Base-by-base conservation (phyloP, 345 rosid genomes). In the Alliaria petiolata region DNA sequence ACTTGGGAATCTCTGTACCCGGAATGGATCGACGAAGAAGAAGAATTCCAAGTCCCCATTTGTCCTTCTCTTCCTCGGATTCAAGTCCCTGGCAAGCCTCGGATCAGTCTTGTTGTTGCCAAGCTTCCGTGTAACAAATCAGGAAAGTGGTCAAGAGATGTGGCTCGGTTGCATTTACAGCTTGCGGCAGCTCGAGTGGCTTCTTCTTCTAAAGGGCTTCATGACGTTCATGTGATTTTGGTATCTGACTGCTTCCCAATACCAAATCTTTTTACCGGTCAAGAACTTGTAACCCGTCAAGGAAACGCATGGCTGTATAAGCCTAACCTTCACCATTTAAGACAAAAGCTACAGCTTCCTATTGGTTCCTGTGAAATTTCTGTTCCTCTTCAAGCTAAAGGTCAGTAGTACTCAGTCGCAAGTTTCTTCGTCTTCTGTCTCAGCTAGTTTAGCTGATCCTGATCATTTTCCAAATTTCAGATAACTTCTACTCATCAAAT, bases 361-460 rank as follows among this genome's bases (percentile, higher is more conserved):
- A 80, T 83, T 10, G 98, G 98, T 31, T 92, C 98, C 7, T 92
- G 98, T 70, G 98, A 85, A 75, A 95, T 90, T 25, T 77, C 95
- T 8, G 95, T 85, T 71, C 95, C 98, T 74, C 87, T 88, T 34
- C 80, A 83, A 67, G 90, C 92, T 56, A 88, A 88, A 85, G 97
- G 98, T 90, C 19, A 62, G 6, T 11, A 31, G 33, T n/a, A n/a
- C n/a, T n/a, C n/a, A n/a, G n/a, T n/a, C n/a, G n/a, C 57, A 42
- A 73, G 54, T 55, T 62, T 53, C 56, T 53, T 15, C 5, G 3
- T 50, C 13, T 69, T 39, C 25, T 20, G 22, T 15, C 16, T 59
- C 13, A 33, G 33, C 19, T 17, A 40, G 46, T 73, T 72, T 61
- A 35, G 7, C 65, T 65, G 47, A 50, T 40, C 7, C 47, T 67